Percentiles rank a stretch among this genome's conserved stretches.
These are phyloP conservation scores for Porodaedalea pini DNA, from an alignment of 1,284 basidiomycete genomes.

Conservation along the genomic window DNA sequence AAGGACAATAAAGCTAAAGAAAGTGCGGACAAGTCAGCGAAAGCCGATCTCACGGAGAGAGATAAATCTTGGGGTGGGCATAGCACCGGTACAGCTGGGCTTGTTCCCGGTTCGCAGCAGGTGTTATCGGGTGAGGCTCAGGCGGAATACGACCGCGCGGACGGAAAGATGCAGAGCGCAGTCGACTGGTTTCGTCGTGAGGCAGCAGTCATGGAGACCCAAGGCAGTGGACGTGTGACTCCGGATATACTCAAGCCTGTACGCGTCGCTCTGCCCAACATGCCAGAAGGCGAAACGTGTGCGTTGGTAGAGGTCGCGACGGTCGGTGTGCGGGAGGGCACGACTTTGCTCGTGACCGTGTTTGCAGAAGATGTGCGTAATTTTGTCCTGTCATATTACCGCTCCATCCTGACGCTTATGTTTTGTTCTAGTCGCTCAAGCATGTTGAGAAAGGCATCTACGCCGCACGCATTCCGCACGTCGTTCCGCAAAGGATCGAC, in stretches of 20 bases:
- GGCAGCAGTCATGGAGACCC: conserved; percentile 58
- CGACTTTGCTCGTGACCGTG: conserved; percentile 63
- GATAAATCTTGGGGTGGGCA: conserved; percentile 1
- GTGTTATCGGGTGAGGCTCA: conserved; percentile 30
- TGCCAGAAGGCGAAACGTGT: conserved; percentile 33
- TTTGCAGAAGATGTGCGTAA: conserved; percentile 55
- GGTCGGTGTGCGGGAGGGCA: conserved; percentile 73
- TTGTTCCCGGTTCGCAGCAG: conserved; percentile 35
- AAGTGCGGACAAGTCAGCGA: not conserved
- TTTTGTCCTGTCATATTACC: not conserved
- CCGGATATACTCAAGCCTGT: conserved; percentile 69
- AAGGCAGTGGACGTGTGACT: conserved; percentile 72
- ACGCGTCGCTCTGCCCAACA: conserved; percentile 48
- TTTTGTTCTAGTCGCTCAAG: conserved; percentile 63
- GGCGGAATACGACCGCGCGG: conserved; percentile 52
- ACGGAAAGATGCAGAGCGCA: conserved; percentile 57
- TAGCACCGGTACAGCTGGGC: conserved; percentile 15
- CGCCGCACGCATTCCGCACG: conserved; percentile 62
- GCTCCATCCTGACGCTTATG: conserved; percentile 4
- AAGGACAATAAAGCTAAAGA: conserved; percentile 3
- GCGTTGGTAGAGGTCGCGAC: conserved; percentile 69
- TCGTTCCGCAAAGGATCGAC: conserved; percentile 68
- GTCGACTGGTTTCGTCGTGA: conserved; percentile 72
- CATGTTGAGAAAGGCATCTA: conserved; percentile 68
- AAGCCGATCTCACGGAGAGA: not conserved